Conservation (phyloP, 306 rosid species). For the Vigna trinervia region DNA sequence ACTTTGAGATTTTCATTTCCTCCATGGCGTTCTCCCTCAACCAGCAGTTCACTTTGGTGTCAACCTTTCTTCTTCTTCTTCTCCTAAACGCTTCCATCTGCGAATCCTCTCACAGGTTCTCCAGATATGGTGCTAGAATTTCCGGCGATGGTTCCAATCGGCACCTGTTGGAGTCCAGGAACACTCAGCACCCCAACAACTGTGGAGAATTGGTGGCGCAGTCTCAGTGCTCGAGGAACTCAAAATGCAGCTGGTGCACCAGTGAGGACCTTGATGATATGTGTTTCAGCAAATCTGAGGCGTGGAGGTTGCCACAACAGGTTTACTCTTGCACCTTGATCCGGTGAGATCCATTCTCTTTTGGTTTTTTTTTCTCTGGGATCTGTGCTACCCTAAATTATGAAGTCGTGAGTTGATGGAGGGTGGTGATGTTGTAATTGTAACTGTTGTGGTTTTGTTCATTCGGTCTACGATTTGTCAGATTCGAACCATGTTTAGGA, state of each 20-base stretch:
- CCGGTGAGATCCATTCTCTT: constrained; percentile 47
- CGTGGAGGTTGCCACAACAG: constrained; percentile 76
- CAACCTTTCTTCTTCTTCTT: constrained; percentile 42
- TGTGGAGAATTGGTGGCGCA: constrained; percentile 60
- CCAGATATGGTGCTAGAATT: constrained; percentile 37
- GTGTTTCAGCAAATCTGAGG: constrained; percentile 77
- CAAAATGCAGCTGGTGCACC: constrained; percentile 85
- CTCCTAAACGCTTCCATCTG: constrained; percentile 35
- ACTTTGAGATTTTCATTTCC: constrained; percentile 8
- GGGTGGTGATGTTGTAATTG: not conserved
- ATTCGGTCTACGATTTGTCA: constrained; percentile 24
- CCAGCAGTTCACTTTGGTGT: constrained; percentile 18
- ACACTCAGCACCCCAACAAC: constrained; percentile 51
- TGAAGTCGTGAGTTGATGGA: not conserved
- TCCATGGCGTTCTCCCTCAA: constrained; percentile 44
- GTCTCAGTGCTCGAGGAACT: constrained; percentile 64
- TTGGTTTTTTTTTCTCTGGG: not conserved
- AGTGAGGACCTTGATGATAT: constrained; percentile 76
- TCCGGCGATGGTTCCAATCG: constrained; percentile 43
- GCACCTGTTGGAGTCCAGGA: constrained; percentile 35
- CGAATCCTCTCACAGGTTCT: constrained; percentile 45
- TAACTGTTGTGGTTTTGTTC: constrained; percentile 12
- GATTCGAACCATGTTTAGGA: constrained; percentile 19
- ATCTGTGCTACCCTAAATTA: constrained; percentile 20
- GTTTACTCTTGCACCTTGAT: constrained; percentile 77